These are phyloP conservation scores for Sphaerostilbella broomeana DNA, from an alignment of 2,329 filamentous ascomycete genomes.

Conservation along the genomic window DNA sequence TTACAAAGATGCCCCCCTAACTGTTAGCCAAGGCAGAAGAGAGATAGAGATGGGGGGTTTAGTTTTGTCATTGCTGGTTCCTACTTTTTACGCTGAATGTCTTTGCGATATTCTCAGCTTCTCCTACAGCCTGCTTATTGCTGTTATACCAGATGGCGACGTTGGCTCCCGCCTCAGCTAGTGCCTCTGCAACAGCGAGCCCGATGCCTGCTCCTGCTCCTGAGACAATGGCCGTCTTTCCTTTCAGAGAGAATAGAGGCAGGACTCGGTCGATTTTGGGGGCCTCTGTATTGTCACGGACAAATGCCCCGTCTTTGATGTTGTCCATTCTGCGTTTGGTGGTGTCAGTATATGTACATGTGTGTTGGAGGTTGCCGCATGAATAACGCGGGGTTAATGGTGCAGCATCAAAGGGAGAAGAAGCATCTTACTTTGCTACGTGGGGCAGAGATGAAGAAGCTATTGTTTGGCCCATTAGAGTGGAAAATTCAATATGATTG, in stretches of 20 bases:
- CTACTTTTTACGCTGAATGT: conserved; percentile 62
- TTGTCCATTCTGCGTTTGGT: conserved; percentile 33
- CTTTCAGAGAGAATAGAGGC: conserved; percentile 62
- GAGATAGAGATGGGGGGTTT: background rate
- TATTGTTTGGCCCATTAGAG: background rate
- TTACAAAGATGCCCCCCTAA: too few species aligned
- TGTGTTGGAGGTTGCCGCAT: too few species aligned
- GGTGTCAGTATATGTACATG: too few species aligned
- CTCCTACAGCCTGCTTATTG: conserved; percentile 57
- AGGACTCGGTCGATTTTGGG: conserved; percentile 47
- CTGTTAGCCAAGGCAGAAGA: background rate
- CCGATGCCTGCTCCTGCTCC: conserved; percentile 64
- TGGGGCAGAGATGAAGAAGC: background rate
- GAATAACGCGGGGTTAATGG: too few species aligned
- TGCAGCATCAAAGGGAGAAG: too few species aligned
- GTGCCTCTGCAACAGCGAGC: conserved; percentile 54
- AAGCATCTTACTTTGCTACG: too few species aligned
- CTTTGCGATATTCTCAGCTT: conserved; percentile 57
- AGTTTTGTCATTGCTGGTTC: too few species aligned
- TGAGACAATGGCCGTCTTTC: conserved; percentile 62
- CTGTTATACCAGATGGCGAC: conserved; percentile 68
- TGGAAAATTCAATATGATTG: too few species aligned
- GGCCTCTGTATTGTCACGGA: conserved; percentile 48
- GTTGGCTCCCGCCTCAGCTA: conserved; percentile 65
- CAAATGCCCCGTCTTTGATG: conserved; percentile 45